Percentiles rank a stretch among this genome's conserved stretches.
These are phyloP conservation scores for Leptosphaerulina australis DNA, from an alignment of 2,329 filamentous ascomycete species.

Conservation along the genomic window DNA sequence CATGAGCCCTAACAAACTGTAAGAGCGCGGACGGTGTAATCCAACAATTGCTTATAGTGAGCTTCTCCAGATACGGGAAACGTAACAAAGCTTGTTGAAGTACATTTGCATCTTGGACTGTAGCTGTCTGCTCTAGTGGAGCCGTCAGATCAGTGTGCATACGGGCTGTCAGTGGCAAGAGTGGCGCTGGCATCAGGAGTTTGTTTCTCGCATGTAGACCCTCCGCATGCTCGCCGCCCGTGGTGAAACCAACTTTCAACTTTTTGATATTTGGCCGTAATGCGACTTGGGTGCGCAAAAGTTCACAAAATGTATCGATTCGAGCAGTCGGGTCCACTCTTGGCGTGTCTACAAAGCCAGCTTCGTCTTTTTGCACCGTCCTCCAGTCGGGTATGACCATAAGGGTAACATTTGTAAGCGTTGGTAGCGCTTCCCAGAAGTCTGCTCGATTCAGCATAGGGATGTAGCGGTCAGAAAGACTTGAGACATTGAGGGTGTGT, in stretches of 20 bases:
- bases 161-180: slow-evolving; percentile 42
- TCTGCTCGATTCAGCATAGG: slow-evolving; percentile 61
- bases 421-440: slow-evolving; percentile 67
- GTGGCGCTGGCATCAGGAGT: slow-evolving; percentile 67
- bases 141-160: slow-evolving; percentile 1
- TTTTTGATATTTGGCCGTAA: slow-evolving; percentile 58
- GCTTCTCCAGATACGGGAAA: slow-evolving; percentile 62
- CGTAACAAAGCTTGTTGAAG: slow-evolving; percentile 50
- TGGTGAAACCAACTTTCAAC: slow-evolving; percentile 69
- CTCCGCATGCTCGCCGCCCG: slow-evolving; percentile 69
- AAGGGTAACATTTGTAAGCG: slow-evolving; percentile 61
- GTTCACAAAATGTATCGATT: slow-evolving; percentile 57
- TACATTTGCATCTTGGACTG: slow-evolving; percentile 15
- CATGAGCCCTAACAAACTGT: slow-evolving; percentile 58
- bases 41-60: slow-evolving; percentile 74
- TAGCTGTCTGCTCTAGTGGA: not conserved
- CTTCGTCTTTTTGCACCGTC: slow-evolving; percentile 59
- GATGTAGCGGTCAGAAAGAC: slow-evolving; percentile 67
- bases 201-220: slow-evolving; percentile 67
- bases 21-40: slow-evolving; percentile 64
- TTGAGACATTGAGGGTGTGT: slow-evolving; percentile 66
- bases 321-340: slow-evolving; percentile 59
- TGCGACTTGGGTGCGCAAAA: slow-evolving; percentile 61
- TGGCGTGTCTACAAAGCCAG: slow-evolving; percentile 58
- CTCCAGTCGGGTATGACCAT: slow-evolving; percentile 72